phyloP scores from a whole-genome alignment of 257 asterid genomes.

The Ophiorrhiza pumila region DNA sequence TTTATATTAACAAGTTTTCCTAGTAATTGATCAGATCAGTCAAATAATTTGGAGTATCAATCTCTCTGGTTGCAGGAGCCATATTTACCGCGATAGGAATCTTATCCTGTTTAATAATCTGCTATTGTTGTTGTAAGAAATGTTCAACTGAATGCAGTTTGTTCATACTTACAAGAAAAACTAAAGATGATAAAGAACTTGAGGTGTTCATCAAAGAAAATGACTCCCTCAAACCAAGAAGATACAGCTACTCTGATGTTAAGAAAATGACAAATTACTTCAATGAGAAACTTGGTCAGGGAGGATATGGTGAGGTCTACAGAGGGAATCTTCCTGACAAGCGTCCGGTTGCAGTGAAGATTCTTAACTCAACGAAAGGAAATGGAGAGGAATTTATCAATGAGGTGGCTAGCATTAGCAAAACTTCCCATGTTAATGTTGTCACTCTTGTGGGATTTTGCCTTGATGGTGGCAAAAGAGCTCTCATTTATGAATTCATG shows the following conservation, averaged over 20 bases:
- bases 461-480: constrained; percentile 24
- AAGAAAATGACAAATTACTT: constrained; percentile 11
- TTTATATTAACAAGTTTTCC: background rate
- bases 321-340: constrained; percentile 20
- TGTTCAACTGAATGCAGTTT: background rate
- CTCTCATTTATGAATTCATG: constrained; percentile 37
- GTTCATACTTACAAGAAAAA: constrained; percentile 5
- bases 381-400: constrained; percentile 32
- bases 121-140: background rate
- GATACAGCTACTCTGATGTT: background rate
- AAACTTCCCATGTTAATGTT: constrained; percentile 28
- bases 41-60: background rate
- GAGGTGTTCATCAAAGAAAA: background rate
- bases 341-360: constrained; percentile 27
- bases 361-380: constrained; percentile 22
- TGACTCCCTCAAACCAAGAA: constrained; percentile 1
- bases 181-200: constrained; percentile 8
- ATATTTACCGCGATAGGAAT: background rate
- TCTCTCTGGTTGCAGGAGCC: constrained; percentile 14
- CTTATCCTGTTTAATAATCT: background rate
- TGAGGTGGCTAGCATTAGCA: constrained; percentile 27
- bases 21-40: background rate
- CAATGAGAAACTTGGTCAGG: constrained; percentile 24
- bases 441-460: constrained; percentile 32
- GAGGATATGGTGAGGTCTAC: constrained; percentile 27